Evolutionary conservation across 2,329 filamentous ascomycete species (phyloP).

Genomic region (Lithohypha guttulata): DNA sequence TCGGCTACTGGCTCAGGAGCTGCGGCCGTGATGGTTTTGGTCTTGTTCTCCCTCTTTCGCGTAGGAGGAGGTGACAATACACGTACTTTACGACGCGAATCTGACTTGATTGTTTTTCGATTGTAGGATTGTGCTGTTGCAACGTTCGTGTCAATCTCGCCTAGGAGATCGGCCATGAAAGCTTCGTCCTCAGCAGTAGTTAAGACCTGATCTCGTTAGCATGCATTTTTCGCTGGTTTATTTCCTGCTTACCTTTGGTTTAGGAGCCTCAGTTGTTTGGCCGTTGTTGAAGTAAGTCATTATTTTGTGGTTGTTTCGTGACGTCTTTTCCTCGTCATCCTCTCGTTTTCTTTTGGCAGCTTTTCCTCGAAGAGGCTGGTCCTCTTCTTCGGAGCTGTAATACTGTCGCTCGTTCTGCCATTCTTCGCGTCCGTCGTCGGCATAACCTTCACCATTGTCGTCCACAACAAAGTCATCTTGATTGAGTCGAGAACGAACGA

Average conservation of each 20-base stretch:
- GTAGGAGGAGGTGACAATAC: conserved; percentile 63
- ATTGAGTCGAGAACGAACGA: conserved; percentile 78
- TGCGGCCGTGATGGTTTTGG: conserved; percentile 22
- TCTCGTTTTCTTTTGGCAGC: conserved; percentile 74
- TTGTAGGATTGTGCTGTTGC: conserved; percentile 44
- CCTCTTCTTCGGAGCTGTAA: conserved; percentile 64
- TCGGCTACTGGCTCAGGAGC: conserved; percentile 25
- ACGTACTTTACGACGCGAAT: conserved; percentile 66
- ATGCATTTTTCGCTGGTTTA: background rate
- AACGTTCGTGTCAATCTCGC: conserved; percentile 73
- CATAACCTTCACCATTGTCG: conserved; percentile 94
- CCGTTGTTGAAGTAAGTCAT: conserved; percentile 89
- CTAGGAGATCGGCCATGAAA: conserved; percentile 66
- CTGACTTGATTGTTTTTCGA: conserved; percentile 59
- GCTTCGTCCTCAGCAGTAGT: conserved; percentile 80
- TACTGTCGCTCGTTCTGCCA: conserved; percentile 64
- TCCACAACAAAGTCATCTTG: conserved; percentile 97
- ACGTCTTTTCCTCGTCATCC: conserved; percentile 72
- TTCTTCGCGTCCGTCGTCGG: conserved; percentile 90
- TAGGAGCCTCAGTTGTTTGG: conserved; percentile 51
- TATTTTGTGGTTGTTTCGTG: conserved; percentile 83
- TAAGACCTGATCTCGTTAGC: conserved; percentile 16
- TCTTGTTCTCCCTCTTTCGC: conserved; percentile 45
- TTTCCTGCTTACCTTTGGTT: conserved; percentile 57
- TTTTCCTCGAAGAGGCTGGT: conserved; percentile 47